A percentile compares a stretch with the other conserved stretches of the same genome.
Evolutionary conservation across 2,329 filamentous ascomycete species (phyloP).

Genomic region (Madurella fahalii): DNA sequence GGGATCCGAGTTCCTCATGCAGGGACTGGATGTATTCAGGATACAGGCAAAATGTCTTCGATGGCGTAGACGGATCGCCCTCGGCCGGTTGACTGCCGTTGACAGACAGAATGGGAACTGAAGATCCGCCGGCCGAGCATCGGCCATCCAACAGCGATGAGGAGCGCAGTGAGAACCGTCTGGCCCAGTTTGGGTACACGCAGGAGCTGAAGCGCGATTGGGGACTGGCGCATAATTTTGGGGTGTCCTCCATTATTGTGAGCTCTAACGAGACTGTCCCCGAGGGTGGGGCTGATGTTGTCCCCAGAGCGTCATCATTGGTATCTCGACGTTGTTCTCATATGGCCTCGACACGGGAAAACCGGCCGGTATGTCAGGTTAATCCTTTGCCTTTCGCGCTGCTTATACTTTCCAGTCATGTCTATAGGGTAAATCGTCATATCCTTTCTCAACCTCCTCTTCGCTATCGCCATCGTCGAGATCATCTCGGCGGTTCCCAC

Average conservation of each 20-base stretch:
- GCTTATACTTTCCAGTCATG: too few species aligned
- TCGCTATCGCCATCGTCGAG: too few species aligned
- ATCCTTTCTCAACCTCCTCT: too few species aligned
- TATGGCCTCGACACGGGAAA: constrained; percentile 47
- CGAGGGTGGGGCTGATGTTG: background rate
- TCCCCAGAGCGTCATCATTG: constrained; percentile 52
- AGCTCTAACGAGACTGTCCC: constrained; percentile 20
- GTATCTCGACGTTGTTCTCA: constrained; percentile 54
- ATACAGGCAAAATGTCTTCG: too few species aligned
- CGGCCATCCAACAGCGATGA: constrained; percentile 26
- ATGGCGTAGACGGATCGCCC: too few species aligned
- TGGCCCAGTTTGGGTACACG: constrained; percentile 56
- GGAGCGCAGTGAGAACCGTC: constrained; percentile 45
- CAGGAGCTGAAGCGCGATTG: constrained; percentile 56
- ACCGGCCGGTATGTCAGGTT: constrained; percentile 22
- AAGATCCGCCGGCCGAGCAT: constrained; percentile 27
- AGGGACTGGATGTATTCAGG: too few species aligned
- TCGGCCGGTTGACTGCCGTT: too few species aligned
- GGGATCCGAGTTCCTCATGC: too few species aligned
- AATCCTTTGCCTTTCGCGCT: too few species aligned
- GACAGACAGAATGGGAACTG: background rate
- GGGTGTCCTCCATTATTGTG: constrained; percentile 58
- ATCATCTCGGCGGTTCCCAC: too few species aligned
- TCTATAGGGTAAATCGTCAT: too few species aligned
- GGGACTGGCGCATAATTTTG: constrained; percentile 57